Evolutionary conservation across 2,329 filamentous ascomycete species (phyloP), one percentile per base, ranked within the genome.

Genomic region (Aspergillus pseudoviridinutans): DNA sequence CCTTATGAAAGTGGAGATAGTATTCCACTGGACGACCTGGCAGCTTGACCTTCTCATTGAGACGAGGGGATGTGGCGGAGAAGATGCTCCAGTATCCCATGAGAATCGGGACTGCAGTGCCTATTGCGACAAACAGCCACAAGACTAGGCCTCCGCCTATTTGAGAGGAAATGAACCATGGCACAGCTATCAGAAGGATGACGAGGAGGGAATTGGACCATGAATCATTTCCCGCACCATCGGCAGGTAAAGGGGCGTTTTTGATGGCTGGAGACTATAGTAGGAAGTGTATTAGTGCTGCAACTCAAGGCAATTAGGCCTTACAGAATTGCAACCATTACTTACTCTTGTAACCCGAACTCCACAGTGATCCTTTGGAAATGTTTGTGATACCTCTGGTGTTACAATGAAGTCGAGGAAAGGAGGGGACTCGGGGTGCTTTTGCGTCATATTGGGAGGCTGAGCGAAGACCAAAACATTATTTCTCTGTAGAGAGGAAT

Each of bases 1-100:
- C 25, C 55, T 59, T 44, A 25, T 71, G 67, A 58, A 72, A 72
- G 22, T 61, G 66, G 12, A 72, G 24, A 54, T 69, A 69, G 10
- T 67, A n/a, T 20, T 69, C 66, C 5, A 69, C 53, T 4, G 66
- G 63, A 8, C 66, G 64, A 6, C 65, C 64, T 7, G 66, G 64
- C 3, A 67, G 29, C 47, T 63, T 66, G 51, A 61, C 64, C 28
- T 67, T 68, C 8, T 61, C 53, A 50, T 66, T 66, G 38, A 54
- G 66, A 24, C 60, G 65, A 2, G 65, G 60, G 28, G 61, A 62
- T 32, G 24, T 62, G 52, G 50, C 53, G 9, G 66, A 67, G 4
- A 29, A 49, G 42, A 50, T 60, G 44, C 60, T 58, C 66, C 66
- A 68, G 53, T 61, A 66, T 6, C 27, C 65, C 9, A 68, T 54